Evolutionary conservation across 1,284 basidiomycete species (phyloP).

Genomic region (Coriolopsis trogii): DNA sequence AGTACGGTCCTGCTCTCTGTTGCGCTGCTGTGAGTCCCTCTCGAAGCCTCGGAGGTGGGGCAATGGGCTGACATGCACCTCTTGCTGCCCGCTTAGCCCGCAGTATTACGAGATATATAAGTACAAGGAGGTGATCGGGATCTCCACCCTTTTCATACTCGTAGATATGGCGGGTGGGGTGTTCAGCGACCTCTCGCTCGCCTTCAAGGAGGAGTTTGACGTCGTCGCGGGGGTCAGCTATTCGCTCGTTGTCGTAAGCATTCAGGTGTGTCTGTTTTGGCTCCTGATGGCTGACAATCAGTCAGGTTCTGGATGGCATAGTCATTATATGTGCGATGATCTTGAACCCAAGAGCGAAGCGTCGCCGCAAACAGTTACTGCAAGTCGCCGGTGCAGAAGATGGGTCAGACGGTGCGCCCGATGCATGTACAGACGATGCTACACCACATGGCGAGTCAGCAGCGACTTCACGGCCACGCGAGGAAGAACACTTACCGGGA

Average conservation of each 20-base stretch:
- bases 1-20: constrained; percentile 62
- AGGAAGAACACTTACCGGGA: no score
- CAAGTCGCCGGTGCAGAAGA: not conserved
- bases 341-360: constrained; percentile 53
- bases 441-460: no score
- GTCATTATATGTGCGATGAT: constrained; percentile 62
- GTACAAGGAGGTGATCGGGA: constrained; percentile 70
- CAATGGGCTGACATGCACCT: no score
- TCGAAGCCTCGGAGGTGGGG: no score
- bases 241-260: constrained; percentile 58
- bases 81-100: no score
- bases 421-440: no score
- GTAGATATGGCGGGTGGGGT: constrained; percentile 76
- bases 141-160: constrained; percentile 71
- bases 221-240: constrained; percentile 68
- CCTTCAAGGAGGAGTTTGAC: constrained; percentile 71
- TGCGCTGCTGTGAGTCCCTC: constrained; percentile 57
- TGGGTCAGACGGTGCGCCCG: not conserved
- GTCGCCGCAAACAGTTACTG: constrained; percentile 16
- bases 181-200: constrained; percentile 71
- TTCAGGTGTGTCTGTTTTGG: constrained; percentile 1
- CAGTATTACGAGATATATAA: constrained; percentile 75
- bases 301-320: constrained; percentile 58
- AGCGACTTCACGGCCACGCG: no score
- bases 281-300: not conserved